Base-by-base conservation (phyloP, 148 eudicot species). In the Dianthus caryophyllus region DNA sequence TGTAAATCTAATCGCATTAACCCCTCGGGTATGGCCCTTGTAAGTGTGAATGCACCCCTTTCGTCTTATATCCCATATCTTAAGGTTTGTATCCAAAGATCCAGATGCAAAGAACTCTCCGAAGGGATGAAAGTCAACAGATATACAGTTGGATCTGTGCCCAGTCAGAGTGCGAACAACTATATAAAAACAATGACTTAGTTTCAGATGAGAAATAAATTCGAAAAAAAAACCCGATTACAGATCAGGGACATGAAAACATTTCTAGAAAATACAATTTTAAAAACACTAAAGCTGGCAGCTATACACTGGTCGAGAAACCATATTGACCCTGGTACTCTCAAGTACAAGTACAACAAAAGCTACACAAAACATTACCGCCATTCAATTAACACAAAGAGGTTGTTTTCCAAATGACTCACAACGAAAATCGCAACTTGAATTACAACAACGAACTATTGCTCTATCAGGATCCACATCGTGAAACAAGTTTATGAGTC, bases 51-150 rank as follows among this genome's bases (percentile, higher is more conserved):
- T 90, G 66, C 97, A 88, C 30, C 99, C 99, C 76, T 94, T 94
- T 44, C 86, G 79, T 80, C 99, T 82, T 27, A 94, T 90, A 76
- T 94, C 99, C 99, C 99, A 94, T 79, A 94, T 94, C 85, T 94
- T 94, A 51, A 94, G 77, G 76, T 94, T 94, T 66, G 99, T 94
- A 74, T 94, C 99, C 75, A 86, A 77, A 38, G 99, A 94, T 24
- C 99, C 99, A 81, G 99, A 94, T 64, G 99, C 99, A 85, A 94
- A 94, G 81, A 94, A 88, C 84, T 94, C 99, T 27, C 99, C 97
- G 72, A 94, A 90, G 33, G 99, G 99, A 78, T 94, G 99, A 73
- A 94, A 94, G 80, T 94, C 99, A 81, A 94, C 83, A 38, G 99
- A 90, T 77, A 86, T 88, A 72, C 99, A 94, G 78, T 94, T 94